phyloP scores from a whole-genome alignment of 768 basidiomycete species.

The Hygrocybe punicea region DNA sequence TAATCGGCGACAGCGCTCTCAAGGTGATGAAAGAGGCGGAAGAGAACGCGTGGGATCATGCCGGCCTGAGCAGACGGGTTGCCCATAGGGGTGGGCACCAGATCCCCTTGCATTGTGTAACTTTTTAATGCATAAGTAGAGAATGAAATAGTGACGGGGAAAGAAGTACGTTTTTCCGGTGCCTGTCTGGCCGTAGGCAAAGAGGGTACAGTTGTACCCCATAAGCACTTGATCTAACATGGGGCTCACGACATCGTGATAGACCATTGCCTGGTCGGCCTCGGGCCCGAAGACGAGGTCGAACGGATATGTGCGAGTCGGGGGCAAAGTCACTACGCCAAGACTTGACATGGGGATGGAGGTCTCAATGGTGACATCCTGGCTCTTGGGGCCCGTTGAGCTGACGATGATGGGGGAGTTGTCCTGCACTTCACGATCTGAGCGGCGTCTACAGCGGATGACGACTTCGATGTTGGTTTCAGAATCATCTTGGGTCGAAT shows the following conservation, averaged over 20 bases:
- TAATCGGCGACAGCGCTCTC: slow-evolving; percentile 76
- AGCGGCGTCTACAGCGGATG: slow-evolving; percentile 82
- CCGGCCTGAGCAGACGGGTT: slow-evolving; percentile 88
- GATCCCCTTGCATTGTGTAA: slow-evolving; percentile 97
- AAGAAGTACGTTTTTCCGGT: slow-evolving; percentile 92
- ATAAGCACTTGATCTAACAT: slow-evolving; percentile 91
- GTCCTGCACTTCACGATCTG: slow-evolving; percentile 78
- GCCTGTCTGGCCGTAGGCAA: slow-evolving; percentile 98
- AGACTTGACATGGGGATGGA: slow-evolving; percentile 64
- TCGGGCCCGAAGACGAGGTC: slow-evolving; percentile 96
- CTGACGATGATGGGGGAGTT: slow-evolving; percentile 85
- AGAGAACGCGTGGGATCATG: slow-evolving; percentile 92
- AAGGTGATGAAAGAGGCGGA: slow-evolving; percentile 85
- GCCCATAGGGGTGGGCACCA: slow-evolving; percentile 76
- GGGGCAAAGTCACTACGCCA: slow-evolving; percentile 71
- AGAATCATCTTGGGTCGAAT: slow-evolving; percentile 39
- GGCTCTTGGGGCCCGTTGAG: slow-evolving; percentile 70
- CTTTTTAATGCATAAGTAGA: slow-evolving; percentile 32
- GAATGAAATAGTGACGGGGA: not conserved
- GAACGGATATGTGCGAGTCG: slow-evolving; percentile 85
- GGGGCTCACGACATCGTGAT: slow-evolving; percentile 88
- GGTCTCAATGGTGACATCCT: slow-evolving; percentile 78
- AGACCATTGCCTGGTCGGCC: slow-evolving; percentile 92
- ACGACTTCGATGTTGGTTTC: slow-evolving; percentile 93
- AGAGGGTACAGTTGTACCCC: slow-evolving; percentile 96